phyloP scores from a whole-genome alignment of 176 grass and related monocot genomes.

The Zea luxurians region DNA sequence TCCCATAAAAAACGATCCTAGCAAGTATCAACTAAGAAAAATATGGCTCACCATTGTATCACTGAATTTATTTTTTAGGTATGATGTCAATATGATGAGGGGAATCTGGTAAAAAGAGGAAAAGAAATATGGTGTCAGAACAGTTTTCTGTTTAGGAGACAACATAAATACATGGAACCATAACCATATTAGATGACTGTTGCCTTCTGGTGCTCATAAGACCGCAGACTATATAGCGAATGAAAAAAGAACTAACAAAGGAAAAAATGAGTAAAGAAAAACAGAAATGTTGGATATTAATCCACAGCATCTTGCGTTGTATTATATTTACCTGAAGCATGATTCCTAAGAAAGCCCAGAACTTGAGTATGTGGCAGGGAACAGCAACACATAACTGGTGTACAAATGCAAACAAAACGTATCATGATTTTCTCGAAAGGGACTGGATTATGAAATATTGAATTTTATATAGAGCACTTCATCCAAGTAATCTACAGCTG shows the following conservation, averaged over 20 bases:
- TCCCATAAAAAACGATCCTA: constrained; percentile 10
- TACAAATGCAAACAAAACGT: constrained; percentile 33
- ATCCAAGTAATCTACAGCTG: not conserved
- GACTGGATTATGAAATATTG: not conserved
- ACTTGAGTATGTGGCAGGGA: constrained; percentile 87
- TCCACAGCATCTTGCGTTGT: not conserved
- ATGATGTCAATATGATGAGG: constrained; percentile 80
- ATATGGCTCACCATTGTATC: constrained; percentile 70
- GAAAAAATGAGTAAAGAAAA: not conserved
- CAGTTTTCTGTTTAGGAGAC: not conserved
- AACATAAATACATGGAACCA: constrained; percentile 1
- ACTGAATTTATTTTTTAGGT: constrained; percentile 84
- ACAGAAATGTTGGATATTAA: not conserved
- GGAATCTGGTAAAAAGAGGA: constrained; percentile 59
- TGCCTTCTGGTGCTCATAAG: not conserved
- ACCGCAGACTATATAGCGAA: not conserved
- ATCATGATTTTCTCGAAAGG: constrained; percentile 31
- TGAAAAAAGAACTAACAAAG: not conserved
- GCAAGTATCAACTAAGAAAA: not conserved
- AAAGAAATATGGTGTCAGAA: constrained; percentile 27
- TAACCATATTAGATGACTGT: not conserved
- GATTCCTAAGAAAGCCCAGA: constrained; percentile 98
- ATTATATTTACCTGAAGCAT: constrained; percentile 69
- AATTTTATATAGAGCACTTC: not conserved
- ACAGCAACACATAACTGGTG: constrained; percentile 77